Percentiles rank a stretch among this genome's conserved stretches.
These are phyloP conservation scores for Diaporthe sp. DNA, from an alignment of 2,329 filamentous ascomycete genomes.

Conservation along the genomic window DNA sequence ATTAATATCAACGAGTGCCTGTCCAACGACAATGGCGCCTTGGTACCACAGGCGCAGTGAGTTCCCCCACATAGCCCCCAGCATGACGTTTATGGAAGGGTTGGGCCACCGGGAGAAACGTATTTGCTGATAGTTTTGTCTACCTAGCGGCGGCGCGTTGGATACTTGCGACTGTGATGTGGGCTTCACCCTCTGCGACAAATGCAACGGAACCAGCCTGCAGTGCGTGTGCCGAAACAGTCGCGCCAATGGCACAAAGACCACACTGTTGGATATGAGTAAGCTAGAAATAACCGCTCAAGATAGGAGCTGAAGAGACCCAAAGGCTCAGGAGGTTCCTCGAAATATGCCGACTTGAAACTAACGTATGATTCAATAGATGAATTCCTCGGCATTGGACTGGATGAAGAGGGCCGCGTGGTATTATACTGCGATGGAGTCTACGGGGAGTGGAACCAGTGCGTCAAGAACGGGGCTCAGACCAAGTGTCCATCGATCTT, in stretches of 20 bases:
- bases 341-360: background rate
- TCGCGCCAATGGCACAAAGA: background rate
- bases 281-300: background rate
- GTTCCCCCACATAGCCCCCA: background rate
- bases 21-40: background rate
- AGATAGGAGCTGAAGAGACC: too few species aligned
- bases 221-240: background rate
- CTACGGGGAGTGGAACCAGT: background rate
- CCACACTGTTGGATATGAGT: background rate
- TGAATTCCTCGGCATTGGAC: background rate
- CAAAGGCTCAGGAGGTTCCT: background rate
- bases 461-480: background rate
- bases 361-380: background rate
- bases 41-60: background rate
- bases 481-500: background rate
- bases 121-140: background rate
- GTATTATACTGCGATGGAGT: conserved; percentile 7
- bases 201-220: background rate
- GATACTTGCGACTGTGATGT: background rate
- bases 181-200: background rate
- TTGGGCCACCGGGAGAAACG: background rate
- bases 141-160: background rate
- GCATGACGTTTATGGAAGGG: too few species aligned
- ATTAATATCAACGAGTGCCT: conserved; percentile 12
- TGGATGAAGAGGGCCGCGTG: background rate